Percentiles rank a stretch among this genome's conserved stretches.
These are phyloP conservation scores for Trichoderma parareesei DNA, from an alignment of 495 filamentous ascomycete species.

Conservation along the genomic window DNA sequence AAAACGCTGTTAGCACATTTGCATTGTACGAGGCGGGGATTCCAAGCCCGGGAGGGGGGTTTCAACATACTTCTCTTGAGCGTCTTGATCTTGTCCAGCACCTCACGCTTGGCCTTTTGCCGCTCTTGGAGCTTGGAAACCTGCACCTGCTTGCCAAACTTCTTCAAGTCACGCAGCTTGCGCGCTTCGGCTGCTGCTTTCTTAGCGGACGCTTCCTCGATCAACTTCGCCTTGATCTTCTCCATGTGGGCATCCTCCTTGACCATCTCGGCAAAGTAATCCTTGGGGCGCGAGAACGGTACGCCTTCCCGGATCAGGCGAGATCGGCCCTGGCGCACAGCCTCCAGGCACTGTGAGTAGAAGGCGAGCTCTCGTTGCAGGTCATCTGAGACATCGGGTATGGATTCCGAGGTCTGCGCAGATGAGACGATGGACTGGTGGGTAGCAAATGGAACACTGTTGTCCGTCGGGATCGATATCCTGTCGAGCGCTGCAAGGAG, in stretches of 20 bases:
- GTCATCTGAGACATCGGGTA: slow-evolving; percentile 76
- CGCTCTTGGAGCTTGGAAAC: slow-evolving; percentile 91
- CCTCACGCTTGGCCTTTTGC: slow-evolving; percentile 80
- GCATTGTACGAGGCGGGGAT: neutral
- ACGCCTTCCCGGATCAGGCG: slow-evolving; percentile 73
- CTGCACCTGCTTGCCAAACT: slow-evolving; percentile 98
- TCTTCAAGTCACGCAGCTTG: slow-evolving; percentile 91
- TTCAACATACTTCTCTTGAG: slow-evolving; percentile 78
- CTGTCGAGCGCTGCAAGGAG: slow-evolving; percentile 69
- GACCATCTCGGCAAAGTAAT: slow-evolving; percentile 98
- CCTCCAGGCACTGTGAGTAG: slow-evolving; percentile 81
- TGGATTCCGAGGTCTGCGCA: slow-evolving; percentile 40
- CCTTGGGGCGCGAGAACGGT: slow-evolving; percentile 76
- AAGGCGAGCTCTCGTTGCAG: slow-evolving; percentile 82
- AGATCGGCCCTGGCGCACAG: slow-evolving; percentile 60
- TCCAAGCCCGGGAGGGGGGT: neutral
- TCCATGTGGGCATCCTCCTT: slow-evolving; percentile 98
- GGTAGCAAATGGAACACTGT: slow-evolving; percentile 41
- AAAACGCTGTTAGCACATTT: slow-evolving; percentile 8
- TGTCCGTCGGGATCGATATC: slow-evolving; percentile 56
- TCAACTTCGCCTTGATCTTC: slow-evolving; percentile 84
- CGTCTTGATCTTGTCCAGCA: slow-evolving; percentile 83
- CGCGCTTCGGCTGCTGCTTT: slow-evolving; percentile 88
- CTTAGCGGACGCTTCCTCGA: slow-evolving; percentile 84
- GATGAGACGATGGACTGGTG: slow-evolving; percentile 45